Conservation (phyloP, 345 rosid genomes). For the Limnanthes douglasii region DNA sequence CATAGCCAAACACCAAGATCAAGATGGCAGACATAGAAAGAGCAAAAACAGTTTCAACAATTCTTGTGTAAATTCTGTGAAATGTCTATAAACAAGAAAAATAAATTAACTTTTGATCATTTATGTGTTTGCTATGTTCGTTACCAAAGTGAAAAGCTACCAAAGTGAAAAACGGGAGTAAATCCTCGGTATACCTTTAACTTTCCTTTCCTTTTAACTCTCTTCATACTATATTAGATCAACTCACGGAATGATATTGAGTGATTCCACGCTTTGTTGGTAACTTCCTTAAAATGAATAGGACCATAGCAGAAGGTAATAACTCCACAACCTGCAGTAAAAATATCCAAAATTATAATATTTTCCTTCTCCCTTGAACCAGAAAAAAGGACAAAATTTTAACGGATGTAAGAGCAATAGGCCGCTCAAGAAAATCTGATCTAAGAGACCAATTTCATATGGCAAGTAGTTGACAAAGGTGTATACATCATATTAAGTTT, state of each 20-base stretch:
- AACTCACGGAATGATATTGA: conserved; percentile 70
- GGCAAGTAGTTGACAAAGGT: too few species aligned
- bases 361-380: too few species aligned
- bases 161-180: not conserved
- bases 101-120: conserved; percentile 5
- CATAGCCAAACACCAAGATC: too few species aligned
- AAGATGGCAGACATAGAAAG: too few species aligned
- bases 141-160: conserved; percentile 1
- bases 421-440: too few species aligned
- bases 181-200: conserved; percentile 3
- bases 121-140: conserved; percentile 1
- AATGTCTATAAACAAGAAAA: conserved; percentile 8
- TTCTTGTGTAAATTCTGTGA: too few species aligned
- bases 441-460: too few species aligned
- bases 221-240: conserved; percentile 11
- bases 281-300: conserved; percentile 80
- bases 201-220: not conserved
- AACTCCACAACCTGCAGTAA: conserved; percentile 71
- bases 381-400: too few species aligned
- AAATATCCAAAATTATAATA: too few species aligned
- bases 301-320: conserved; percentile 72
- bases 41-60: too few species aligned
- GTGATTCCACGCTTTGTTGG: conserved; percentile 83
- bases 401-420: too few species aligned
- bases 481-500: too few species aligned